Evolutionary conservation across 192 early-diverging fungal species (phyloP).

Genomic region (Chytriomyces sp.): DNA sequence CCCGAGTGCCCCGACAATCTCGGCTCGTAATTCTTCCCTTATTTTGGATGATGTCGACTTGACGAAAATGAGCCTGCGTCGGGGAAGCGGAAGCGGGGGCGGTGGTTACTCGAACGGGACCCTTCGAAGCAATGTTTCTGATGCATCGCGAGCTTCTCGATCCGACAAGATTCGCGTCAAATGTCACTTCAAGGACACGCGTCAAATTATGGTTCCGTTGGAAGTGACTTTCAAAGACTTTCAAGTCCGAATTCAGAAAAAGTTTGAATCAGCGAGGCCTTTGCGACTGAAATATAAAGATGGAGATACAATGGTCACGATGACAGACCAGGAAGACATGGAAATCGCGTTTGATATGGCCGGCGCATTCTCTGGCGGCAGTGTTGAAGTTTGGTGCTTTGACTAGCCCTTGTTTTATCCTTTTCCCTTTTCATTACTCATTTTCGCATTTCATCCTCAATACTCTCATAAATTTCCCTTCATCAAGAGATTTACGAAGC

Average conservation of each 20-base stretch:
- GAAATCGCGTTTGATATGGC: conserved; percentile 80
- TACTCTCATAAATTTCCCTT: conserved; percentile 12
- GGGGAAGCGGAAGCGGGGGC: neutral
- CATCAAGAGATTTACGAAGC: no score
- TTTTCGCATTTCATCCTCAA: neutral
- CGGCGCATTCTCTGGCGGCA: conserved; percentile 15
- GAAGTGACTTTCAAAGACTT: conserved; percentile 58
- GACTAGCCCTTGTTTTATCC: neutral
- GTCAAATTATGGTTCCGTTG: conserved; percentile 60
- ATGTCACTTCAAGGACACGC: conserved; percentile 62
- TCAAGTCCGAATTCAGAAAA: conserved; percentile 55
- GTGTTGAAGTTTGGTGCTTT: conserved; percentile 43
- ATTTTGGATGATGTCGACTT: neutral
- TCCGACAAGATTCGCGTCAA: conserved; percentile 62
- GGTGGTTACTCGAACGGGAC: neutral
- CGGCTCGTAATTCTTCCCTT: neutral
- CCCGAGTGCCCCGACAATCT: neutral
- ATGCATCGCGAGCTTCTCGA: neutral
- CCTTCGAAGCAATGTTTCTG: neutral
- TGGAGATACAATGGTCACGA: conserved; percentile 79
- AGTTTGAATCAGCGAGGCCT: conserved; percentile 50
- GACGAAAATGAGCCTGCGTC: neutral
- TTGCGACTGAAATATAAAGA: conserved; percentile 82
- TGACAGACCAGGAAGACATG: conserved; percentile 91
- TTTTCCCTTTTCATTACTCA: neutral